Evolutionary conservation across 345 rosid species (phyloP), one percentile per base, ranked within the genome.

Genomic region (Heritiera fomes): DNA sequence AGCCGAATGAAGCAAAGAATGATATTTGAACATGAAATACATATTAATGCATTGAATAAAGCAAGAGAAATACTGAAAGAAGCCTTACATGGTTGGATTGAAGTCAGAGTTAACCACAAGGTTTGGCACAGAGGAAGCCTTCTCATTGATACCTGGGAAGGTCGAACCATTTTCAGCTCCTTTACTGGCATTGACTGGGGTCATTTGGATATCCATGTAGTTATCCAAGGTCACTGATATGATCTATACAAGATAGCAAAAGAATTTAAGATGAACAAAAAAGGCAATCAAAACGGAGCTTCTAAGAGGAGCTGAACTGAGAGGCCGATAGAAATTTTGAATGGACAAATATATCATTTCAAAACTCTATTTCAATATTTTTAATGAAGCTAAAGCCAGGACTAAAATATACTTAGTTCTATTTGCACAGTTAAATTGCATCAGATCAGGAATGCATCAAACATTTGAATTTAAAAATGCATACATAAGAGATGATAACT

Each of bases 201-300:
- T 87, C 80, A 81, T 73, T 84, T 84, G 91, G 83, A 77, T 75
- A 81, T 86, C 90, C 67, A 84, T 80, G 82, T 88, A 93, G 83
- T 95, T 95, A 87, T 91, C 98, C 87, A 95, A 84, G 80, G 90
- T 91, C 82, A 88, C 99, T 63, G 94, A 89, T 81, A 92, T 90
- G 63, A 95, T 91, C 99, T 95, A 87, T 80, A 71, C 81, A 86
- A 70, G 69, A 77, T 61, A 47, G 73, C 80, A 79, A 80, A 69
- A 65, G 41, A 79, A 49, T 71, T 71, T n/a, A 52, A 65, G 63
- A 73, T 71, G 64, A 79, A 66, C 70, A 13, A 78, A 78, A 73
- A 67, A 60, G 47, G 73, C 75, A 85, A 76, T 9, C 62, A 52
- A 34, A 34, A 55, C 38, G 13, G 34, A 73, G 45, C 34, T 53